These are phyloP conservation scores for Alternaria gansuensis DNA, from an alignment of 2,329 filamentous ascomycete species.

Conservation along the genomic window DNA sequence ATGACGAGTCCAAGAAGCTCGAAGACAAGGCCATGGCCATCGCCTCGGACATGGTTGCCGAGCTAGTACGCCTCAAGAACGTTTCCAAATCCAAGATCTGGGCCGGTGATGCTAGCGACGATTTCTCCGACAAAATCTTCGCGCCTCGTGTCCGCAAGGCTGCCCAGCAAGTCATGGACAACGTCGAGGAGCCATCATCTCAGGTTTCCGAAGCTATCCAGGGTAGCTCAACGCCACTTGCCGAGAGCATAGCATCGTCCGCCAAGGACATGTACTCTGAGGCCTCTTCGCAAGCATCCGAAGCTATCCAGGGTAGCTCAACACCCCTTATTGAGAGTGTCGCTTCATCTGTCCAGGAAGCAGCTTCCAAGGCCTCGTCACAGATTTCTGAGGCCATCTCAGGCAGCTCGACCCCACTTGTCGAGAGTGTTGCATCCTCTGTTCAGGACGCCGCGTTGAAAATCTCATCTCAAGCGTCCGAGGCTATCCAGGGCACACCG, in stretches of 20 bases:
- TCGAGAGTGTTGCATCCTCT: constrained; percentile 48
- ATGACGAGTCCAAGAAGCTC: constrained; percentile 72
- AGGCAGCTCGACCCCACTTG: constrained; percentile 40
- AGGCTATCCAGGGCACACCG: constrained; percentile 33
- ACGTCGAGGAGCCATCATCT: constrained; percentile 50
- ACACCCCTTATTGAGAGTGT: constrained; percentile 46
- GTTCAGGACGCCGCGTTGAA: constrained; percentile 50
- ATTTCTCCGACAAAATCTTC: constrained; percentile 76
- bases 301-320: constrained; percentile 44
- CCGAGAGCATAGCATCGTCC: constrained; percentile 50
- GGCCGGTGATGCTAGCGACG: constrained; percentile 75
- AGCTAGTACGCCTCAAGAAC: constrained; percentile 82
- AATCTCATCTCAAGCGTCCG: constrained; percentile 38
- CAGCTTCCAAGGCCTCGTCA: constrained; percentile 47
- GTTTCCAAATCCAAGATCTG: constrained; percentile 85
- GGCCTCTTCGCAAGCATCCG: constrained; percentile 41
- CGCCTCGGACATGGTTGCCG: constrained; percentile 79
- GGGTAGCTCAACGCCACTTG: constrained; percentile 43
- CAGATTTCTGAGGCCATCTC: constrained; percentile 42
- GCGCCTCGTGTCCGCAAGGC: constrained; percentile 63
- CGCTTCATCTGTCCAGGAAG: constrained; percentile 50
- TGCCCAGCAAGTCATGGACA: constrained; percentile 54
- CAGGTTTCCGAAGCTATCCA: constrained; percentile 50
- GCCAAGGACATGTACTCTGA: constrained; percentile 50
- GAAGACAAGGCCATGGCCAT: constrained; percentile 82